Evolutionary conservation across 1,284 basidiomycete species (phyloP).

Genomic region (Malassezia dermatis): DNA sequence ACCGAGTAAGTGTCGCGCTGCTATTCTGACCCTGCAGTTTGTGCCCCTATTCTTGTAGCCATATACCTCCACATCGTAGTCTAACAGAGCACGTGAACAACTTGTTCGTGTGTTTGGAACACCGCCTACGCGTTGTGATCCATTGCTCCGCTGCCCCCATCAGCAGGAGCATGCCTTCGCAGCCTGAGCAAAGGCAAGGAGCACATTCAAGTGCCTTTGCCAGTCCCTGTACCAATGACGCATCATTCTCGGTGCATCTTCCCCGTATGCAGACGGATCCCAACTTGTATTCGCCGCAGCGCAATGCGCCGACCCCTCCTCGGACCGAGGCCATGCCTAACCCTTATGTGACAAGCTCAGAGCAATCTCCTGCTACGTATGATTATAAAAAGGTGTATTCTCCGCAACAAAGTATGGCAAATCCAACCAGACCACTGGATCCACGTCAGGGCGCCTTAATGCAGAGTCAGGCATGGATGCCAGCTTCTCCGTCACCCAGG

Average conservation of each 20-base stretch:
- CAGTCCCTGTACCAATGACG: not conserved
- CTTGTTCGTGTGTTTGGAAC: not conserved
- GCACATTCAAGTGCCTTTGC: not conserved
- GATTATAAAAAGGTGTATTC: not conserved
- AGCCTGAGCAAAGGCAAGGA: not conserved
- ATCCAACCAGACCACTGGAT: not conserved
- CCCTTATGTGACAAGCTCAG: not conserved
- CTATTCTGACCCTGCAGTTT: not conserved
- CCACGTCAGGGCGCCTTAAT: not conserved
- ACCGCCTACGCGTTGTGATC: not conserved
- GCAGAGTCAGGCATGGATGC: not conserved
- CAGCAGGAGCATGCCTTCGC: not conserved
- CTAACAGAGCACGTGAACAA: not conserved
- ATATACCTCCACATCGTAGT: not conserved
- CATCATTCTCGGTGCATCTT: not conserved
- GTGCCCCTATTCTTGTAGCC: slow-evolving; percentile 6
- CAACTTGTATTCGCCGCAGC: not conserved
- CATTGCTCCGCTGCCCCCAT: not conserved
- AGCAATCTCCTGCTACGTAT: not conserved
- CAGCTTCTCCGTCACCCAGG: not conserved
- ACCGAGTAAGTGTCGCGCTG: not conserved
- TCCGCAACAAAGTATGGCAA: not conserved
- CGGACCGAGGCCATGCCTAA: not conserved
- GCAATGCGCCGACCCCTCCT: not conserved
- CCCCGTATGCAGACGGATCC: not conserved